Conservation (phyloP, 208 protist species). For the Crithidia sp. region DNA sequence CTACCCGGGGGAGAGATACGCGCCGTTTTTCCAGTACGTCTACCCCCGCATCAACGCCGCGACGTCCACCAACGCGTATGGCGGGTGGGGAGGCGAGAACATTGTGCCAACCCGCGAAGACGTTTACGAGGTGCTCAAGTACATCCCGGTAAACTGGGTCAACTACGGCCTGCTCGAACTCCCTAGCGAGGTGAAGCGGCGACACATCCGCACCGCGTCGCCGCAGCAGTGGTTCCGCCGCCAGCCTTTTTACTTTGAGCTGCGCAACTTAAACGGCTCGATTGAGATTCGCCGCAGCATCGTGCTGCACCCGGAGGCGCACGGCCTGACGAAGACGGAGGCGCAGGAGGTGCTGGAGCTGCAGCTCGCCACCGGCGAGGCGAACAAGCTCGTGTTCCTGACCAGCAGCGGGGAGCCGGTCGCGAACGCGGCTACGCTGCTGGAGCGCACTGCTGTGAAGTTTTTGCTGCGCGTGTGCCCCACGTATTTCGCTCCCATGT, state of each 20-base stretch:
- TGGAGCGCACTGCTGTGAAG: constrained; percentile 48
- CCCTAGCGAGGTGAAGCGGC: constrained; percentile 52
- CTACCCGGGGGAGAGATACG: constrained; percentile 26
- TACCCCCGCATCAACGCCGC: constrained; percentile 36
- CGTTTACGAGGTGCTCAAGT: constrained; percentile 84
- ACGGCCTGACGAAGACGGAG: constrained; percentile 67
- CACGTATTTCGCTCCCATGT: constrained; percentile 72
- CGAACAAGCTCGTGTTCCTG: constrained; percentile 69
- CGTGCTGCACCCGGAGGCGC: constrained; percentile 79
- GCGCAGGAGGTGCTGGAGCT: constrained; percentile 62
- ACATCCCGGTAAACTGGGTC: constrained; percentile 86
- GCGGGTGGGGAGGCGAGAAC: constrained; percentile 61
- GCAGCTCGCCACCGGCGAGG: constrained; percentile 58
- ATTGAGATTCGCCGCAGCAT: constrained; percentile 79
- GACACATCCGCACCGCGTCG: constrained; percentile 68
- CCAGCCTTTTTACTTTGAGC: constrained; percentile 88
- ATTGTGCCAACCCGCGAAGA: constrained; percentile 72
- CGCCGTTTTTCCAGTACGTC: constrained; percentile 52
- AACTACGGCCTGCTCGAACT: constrained; percentile 69
- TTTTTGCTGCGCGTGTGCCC: constrained; percentile 80
- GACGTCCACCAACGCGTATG: constrained; percentile 58
- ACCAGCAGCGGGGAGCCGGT: constrained; percentile 37
- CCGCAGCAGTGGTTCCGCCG: constrained; percentile 78
- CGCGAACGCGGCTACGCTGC: constrained; percentile 16
- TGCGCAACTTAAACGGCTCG: constrained; percentile 71